Percentiles rank a stretch among this genome's conserved stretches.
Conservation (phyloP, 2,329 filamentous ascomycete species). For the Biscogniauxia marginata region DNA sequence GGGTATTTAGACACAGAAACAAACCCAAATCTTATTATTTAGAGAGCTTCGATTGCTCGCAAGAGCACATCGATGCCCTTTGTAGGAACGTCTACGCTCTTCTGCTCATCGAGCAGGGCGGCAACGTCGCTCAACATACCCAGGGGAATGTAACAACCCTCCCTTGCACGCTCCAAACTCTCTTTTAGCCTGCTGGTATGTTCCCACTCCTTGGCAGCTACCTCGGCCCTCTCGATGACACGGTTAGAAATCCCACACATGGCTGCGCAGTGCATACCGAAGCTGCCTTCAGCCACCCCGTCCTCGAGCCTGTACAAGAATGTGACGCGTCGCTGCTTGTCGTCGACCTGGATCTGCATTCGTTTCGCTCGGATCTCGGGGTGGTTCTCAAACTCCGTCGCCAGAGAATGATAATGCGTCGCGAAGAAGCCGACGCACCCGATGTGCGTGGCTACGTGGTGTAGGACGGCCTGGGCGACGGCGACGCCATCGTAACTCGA, state of each 20-base stretch:
- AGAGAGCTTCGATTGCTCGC: constrained; percentile 59
- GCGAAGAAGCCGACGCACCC: constrained; percentile 96
- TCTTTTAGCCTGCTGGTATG: constrained; percentile 90
- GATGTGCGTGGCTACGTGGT: constrained; percentile 90
- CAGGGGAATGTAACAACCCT: constrained; percentile 77
- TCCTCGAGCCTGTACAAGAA: constrained; percentile 94
- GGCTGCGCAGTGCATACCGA: constrained; percentile 97
- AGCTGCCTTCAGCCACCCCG: constrained; percentile 92
- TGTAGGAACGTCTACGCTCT: constrained; percentile 45
- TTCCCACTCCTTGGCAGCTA: constrained; percentile 89
- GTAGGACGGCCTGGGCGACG: constrained; percentile 94
- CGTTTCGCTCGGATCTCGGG: constrained; percentile 83
- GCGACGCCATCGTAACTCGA: constrained; percentile 95
- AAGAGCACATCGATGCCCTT: constrained; percentile 59
- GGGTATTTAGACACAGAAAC: not conserved
- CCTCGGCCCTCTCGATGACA: constrained; percentile 83
- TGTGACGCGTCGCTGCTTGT: constrained; percentile 79
- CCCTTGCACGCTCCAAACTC: constrained; percentile 77
- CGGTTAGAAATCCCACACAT: constrained; percentile 92
- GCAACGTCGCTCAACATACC: constrained; percentile 87
- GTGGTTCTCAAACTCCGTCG: constrained; percentile 84
- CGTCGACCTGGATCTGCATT: constrained; percentile 95
- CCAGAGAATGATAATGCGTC: constrained; percentile 93
- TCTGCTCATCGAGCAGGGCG: constrained; percentile 63
- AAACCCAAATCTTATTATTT: constrained; percentile 3